Evolutionary conservation across 2,329 filamentous ascomycete genomes (phyloP).

Genomic region (Tolypocladium tropicale): DNA sequence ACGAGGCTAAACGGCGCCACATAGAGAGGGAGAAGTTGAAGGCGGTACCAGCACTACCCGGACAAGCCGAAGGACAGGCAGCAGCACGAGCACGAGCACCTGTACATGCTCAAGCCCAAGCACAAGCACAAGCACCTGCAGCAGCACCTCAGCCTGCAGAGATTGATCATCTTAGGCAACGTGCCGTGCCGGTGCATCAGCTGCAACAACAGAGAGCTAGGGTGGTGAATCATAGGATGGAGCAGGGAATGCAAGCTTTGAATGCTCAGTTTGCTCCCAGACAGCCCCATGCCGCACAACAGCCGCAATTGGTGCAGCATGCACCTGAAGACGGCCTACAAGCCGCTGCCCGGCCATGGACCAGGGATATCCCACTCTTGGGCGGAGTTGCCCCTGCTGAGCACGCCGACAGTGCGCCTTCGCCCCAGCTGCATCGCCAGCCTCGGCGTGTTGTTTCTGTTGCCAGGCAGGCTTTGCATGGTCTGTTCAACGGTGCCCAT

Average conservation of each 20-base stretch:
- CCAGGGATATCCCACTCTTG: not conserved
- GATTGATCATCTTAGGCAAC: too few species aligned
- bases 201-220: not conserved
- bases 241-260: not conserved
- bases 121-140: not conserved
- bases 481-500: not conserved
- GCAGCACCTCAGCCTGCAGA: not conserved
- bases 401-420: not conserved
- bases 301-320: not conserved
- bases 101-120: not conserved
- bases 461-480: not conserved
- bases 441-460: not conserved
- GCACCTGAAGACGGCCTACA: not conserved
- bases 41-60: too few species aligned
- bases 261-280: not conserved
- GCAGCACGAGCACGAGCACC: not conserved
- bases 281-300: not conserved
- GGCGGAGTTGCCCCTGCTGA: not conserved
- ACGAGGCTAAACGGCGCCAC: constrained; percentile 10
- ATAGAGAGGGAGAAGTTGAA: not conserved
- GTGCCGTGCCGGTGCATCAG: not conserved
- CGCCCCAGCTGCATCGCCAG: not conserved
- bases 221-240: not conserved
- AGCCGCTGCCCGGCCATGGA: not conserved
- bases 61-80: not conserved